Conservation (phyloP, 2,329 filamentous ascomycete genomes). For the Cordyceps pruinosa region DNA sequence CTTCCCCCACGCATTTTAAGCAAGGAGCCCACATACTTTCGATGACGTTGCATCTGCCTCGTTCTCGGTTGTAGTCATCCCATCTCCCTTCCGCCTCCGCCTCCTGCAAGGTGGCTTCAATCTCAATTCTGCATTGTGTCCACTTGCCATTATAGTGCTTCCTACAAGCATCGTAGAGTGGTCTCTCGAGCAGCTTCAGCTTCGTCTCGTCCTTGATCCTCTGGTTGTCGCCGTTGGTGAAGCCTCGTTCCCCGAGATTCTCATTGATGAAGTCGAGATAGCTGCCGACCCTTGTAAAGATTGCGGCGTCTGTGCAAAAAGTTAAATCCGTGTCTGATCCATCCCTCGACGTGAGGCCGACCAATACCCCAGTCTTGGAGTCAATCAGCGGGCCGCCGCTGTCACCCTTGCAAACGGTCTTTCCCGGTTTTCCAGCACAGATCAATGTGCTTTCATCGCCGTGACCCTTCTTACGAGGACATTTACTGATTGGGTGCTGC, state of each 20-base stretch:
- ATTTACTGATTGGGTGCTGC: neutral
- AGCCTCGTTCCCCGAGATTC: neutral
- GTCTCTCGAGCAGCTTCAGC: neutral
- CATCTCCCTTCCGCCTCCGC: neutral
- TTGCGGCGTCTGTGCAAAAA: neutral
- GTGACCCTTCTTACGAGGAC: rapidly evolving
- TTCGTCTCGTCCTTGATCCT: neutral
- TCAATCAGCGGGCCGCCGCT: neutral
- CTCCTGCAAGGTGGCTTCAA: neutral
- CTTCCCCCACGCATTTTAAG: neutral
- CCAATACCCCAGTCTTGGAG: neutral
- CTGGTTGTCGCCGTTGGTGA: neutral
- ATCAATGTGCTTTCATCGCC: neutral
- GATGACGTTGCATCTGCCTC: neutral
- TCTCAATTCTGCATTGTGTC: neutral
- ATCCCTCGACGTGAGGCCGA: neutral
- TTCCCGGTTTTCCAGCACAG: neutral
- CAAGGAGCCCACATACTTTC: neutral
- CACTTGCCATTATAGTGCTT: too few species aligned
- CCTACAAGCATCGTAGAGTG: neutral
- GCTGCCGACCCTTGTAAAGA: neutral
- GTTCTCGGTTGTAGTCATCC: neutral
- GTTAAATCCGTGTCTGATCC: rapidly evolving
- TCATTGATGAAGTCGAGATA: neutral
- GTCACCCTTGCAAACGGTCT: neutral